Conservation (phyloP, 228 moss, liverwort and hornwort genomes). For the Sphagnum magellanicum region DNA sequence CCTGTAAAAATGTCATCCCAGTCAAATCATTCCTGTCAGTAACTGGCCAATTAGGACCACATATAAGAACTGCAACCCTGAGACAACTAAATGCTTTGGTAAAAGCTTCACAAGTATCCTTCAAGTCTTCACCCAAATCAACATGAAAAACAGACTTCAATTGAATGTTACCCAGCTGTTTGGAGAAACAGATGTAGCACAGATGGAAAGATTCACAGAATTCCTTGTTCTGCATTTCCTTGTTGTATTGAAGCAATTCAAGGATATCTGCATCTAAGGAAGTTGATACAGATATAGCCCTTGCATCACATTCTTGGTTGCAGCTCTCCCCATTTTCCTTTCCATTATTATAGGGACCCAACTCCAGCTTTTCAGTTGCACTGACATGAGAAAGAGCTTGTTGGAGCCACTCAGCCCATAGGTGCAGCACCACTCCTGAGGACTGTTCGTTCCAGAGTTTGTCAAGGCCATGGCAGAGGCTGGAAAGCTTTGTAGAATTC, state of each 20-base stretch:
- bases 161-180: conserved; percentile 24
- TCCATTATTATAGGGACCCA: conserved; percentile 25
- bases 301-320: conserved; percentile 22
- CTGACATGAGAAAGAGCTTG: conserved; percentile 39
- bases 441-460: conserved; percentile 29
- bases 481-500: conserved; percentile 34
- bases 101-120: no score
- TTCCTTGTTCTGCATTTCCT: conserved; percentile 41
- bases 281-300: conserved; percentile 43
- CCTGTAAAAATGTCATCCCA: conserved; percentile 6
- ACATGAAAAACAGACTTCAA: no score
- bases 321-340: conserved; percentile 7
- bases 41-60: no score
- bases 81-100: no score
- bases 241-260: conserved; percentile 45
- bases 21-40: no score
- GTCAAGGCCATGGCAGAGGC: conserved; percentile 42
- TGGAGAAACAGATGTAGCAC: conserved; percentile 59
- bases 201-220: conserved; percentile 48
- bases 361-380: conserved; percentile 31
- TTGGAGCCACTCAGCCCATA: conserved; percentile 54
- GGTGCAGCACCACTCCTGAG: conserved; percentile 48
- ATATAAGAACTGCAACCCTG: no score
- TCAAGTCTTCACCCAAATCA: no score
- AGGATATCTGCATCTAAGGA: conserved; percentile 62